Conservation (phyloP, 805 yeast species). For the Ogataea polymorpha region DNA sequence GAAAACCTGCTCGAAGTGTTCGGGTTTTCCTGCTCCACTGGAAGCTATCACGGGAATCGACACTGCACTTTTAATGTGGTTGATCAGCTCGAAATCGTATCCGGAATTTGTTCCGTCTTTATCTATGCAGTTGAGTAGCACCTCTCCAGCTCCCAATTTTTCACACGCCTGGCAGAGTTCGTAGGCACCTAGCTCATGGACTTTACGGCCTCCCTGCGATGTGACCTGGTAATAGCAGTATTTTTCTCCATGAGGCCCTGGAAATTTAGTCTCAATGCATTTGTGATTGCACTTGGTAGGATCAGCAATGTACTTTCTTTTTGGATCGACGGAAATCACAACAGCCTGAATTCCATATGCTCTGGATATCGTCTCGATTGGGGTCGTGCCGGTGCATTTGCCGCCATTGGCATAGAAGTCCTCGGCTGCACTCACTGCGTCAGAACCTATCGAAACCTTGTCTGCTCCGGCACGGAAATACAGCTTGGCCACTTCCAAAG, state of each 20-base stretch:
- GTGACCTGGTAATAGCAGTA: constrained; percentile 96
- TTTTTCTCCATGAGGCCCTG: constrained; percentile 87
- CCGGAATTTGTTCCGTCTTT: constrained; percentile 97
- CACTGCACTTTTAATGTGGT: constrained; percentile 73
- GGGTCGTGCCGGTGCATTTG: constrained; percentile 67
- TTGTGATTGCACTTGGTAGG: constrained; percentile 62
- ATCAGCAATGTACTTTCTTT: constrained; percentile 67
- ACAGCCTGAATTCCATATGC: constrained; percentile 97
- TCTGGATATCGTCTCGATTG: constrained; percentile 88
- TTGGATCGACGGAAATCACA: constrained; percentile 97
- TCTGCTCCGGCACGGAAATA: constrained; percentile 98
- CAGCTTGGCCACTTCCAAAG: constrained; percentile 84
- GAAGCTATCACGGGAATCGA: constrained; percentile 94
- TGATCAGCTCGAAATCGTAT: constrained; percentile 80
- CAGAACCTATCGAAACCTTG: constrained; percentile 96
- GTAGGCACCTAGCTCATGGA: constrained; percentile 82
- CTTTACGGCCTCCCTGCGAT: constrained; percentile 92
- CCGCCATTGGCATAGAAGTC: constrained; percentile 59
- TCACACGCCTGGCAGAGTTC: constrained; percentile 90
- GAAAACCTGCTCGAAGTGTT: constrained; percentile 87
- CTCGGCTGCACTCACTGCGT: constrained; percentile 92
- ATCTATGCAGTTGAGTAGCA: constrained; percentile 89
- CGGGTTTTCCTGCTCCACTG: constrained; percentile 94
- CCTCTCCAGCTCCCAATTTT: constrained; percentile 94
- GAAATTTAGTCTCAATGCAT: constrained; percentile 56